phyloP scores from a whole-genome alignment of 139 green algal genomes.

The Chlorella vulgaris region DNA sequence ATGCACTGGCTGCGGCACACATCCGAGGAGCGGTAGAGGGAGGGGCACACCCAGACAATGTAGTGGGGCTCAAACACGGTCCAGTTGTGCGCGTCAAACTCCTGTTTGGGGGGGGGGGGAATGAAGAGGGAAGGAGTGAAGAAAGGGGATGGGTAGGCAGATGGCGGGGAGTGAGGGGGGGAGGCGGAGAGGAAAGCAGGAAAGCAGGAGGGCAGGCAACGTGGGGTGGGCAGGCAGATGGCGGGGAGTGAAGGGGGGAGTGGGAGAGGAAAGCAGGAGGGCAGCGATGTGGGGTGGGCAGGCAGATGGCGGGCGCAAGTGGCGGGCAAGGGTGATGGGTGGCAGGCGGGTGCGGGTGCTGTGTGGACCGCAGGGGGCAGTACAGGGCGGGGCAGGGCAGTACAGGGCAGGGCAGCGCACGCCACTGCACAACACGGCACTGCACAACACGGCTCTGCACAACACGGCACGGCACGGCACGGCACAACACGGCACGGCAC shows the following conservation, averaged over 20 bases:
- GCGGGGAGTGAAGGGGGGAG: background rate
- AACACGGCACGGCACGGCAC: too few species aligned
- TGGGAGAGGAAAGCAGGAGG: background rate
- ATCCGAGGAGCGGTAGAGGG: conserved; percentile 44
- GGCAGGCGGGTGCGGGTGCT: too few species aligned
- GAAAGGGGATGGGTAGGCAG: background rate
- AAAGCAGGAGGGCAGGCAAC: background rate
- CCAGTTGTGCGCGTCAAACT: conserved; percentile 70
- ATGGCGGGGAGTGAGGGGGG: background rate
- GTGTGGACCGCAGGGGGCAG: too few species aligned
- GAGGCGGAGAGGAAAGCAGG: background rate
- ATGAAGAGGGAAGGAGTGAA: background rate
- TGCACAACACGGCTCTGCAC: too few species aligned
- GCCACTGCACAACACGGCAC: too few species aligned
- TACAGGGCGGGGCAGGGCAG: too few species aligned
- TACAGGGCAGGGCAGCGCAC: too few species aligned
- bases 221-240: background rate
- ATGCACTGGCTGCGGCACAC: conserved; percentile 90
- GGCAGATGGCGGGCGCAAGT: too few species aligned
- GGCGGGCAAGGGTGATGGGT: too few species aligned
- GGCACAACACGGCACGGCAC: too few species aligned
- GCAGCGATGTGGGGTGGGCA: background rate
- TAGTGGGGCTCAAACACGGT: conserved; percentile 90
- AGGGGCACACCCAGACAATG: conserved; percentile 84
- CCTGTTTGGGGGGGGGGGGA: background rate